Conservation (phyloP, 768 basidiomycete genomes). For the Kwoniella shandongensis region DNA sequence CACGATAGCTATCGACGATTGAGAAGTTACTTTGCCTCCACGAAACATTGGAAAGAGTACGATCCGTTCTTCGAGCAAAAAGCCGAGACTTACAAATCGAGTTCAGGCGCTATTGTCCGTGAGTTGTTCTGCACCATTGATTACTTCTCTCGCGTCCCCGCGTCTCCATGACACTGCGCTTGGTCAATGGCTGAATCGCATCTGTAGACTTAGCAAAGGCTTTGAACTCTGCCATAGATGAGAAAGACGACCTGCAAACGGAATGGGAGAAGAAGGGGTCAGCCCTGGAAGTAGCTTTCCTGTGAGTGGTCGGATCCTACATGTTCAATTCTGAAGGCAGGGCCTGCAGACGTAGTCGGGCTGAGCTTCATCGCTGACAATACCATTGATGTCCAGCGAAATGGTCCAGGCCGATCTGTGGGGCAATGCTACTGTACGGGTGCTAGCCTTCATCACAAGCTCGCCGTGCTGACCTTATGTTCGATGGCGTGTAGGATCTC, state of each 20-base stretch:
- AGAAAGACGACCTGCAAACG: slow-evolving; percentile 35
- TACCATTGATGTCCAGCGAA: no score
- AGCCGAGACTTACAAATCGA: slow-evolving; percentile 74
- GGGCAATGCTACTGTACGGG: slow-evolving; percentile 86
- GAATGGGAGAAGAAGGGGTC: slow-evolving; percentile 36
- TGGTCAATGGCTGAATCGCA: no score
- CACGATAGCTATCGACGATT: slow-evolving; percentile 77
- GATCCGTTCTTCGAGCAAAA: slow-evolving; percentile 87
- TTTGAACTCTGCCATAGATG: slow-evolving; percentile 38
- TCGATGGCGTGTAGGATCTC: slow-evolving; percentile 64
- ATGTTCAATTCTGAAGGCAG: no score
- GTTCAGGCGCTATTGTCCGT: slow-evolving; percentile 76
- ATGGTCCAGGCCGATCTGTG: slow-evolving; percentile 58
- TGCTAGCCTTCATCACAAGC: neutral
- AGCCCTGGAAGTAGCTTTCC: slow-evolving; percentile 48
- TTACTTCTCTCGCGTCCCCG: no score
- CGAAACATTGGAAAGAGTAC: slow-evolving; percentile 67
- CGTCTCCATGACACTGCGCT: no score
- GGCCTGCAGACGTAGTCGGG: no score
- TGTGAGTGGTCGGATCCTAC: no score
- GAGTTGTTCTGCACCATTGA: no score
- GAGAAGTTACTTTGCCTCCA: slow-evolving; percentile 68
- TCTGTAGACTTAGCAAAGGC: slow-evolving; percentile 45
- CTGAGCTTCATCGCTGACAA: no score
- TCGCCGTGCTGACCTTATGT: neutral